phyloP scores from a whole-genome alignment of 495 filamentous ascomycete species.

The Bacidia gigantensis region DNA sequence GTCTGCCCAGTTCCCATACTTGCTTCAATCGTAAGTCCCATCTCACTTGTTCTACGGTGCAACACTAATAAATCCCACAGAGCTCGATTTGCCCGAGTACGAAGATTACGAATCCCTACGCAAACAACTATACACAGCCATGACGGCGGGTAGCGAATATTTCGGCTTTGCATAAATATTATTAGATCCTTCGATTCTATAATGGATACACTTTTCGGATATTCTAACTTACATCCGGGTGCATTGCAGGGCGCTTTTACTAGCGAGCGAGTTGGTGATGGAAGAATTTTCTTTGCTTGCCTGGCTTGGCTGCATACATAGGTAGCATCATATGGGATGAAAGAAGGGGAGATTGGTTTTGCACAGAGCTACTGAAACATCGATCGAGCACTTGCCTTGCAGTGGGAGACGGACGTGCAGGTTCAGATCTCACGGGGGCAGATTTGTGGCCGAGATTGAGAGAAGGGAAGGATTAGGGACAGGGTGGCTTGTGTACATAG shows the following conservation, averaged over 20 bases:
- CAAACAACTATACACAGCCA: constrained; percentile 78
- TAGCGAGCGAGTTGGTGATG: background rate
- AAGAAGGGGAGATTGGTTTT: too few species aligned
- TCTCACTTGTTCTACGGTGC: constrained; percentile 1
- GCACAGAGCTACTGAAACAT: background rate
- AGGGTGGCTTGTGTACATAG: constrained; percentile 1
- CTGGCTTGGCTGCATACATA: background rate
- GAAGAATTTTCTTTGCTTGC: too few species aligned
- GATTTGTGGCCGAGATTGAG: background rate
- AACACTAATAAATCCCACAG: constrained; percentile 37
- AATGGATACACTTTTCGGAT: background rate
- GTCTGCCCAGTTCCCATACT: constrained; percentile 89
- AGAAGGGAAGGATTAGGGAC: background rate
- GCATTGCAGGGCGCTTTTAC: background rate
- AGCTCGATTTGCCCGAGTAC: constrained; percentile 97
- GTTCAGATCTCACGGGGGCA: background rate
- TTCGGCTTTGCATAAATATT: constrained; percentile 79
- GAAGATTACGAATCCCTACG: constrained; percentile 88
- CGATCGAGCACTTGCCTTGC: background rate
- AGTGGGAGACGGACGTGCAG: background rate
- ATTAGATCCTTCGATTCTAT: background rate
- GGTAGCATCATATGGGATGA: background rate
- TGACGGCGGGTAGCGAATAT: constrained; percentile 92
- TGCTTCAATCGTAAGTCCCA: constrained; percentile 93
- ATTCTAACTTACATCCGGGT: background rate